Percentiles rank a stretch among this genome's conserved stretches.
phyloP scores from a whole-genome alignment of 106 monocot species.

The Cymbidium sinense region DNA sequence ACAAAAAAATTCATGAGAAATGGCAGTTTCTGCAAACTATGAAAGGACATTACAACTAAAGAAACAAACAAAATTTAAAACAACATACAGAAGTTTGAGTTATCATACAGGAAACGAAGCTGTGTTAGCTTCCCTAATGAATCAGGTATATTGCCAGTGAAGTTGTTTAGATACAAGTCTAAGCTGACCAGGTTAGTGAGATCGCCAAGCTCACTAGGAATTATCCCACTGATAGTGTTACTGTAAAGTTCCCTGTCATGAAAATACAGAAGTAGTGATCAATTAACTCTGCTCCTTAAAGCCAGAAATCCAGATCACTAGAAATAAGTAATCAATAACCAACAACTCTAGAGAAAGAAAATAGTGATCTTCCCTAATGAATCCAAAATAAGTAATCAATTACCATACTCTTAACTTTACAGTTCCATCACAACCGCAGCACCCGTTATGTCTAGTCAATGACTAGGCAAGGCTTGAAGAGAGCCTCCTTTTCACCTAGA shows the following conservation, averaged over 20 bases:
- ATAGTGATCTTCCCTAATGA: neutral
- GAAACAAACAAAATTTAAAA: neutral
- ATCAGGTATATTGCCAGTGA: constrained; percentile 52
- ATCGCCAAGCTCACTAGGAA: constrained; percentile 52
- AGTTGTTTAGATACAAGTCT: constrained; percentile 55
- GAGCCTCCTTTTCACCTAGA: neutral
- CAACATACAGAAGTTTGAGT: constrained; percentile 1
- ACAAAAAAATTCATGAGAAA: neutral
- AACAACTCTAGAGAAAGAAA: neutral
- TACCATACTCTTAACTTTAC: neutral
- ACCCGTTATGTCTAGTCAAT: neutral
- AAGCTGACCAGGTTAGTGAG: constrained; percentile 52
- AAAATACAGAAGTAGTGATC: constrained; percentile 1
- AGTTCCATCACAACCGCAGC: neutral
- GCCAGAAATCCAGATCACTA: neutral
- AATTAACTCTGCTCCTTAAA: neutral
- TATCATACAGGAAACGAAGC: constrained; percentile 47
- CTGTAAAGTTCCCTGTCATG: constrained; percentile 54
- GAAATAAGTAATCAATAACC: neutral
- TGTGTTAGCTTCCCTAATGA: constrained; percentile 40
- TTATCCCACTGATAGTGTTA: constrained; percentile 49
- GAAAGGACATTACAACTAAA: neutral
- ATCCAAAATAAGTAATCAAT: neutral
- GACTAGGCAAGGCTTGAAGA: too few relatives aligned
- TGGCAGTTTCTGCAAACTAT: neutral